Evolutionary conservation across 768 basidiomycete species (phyloP), one percentile per base, ranked within the genome.

Genomic region (Coprinellus micaceus): DNA sequence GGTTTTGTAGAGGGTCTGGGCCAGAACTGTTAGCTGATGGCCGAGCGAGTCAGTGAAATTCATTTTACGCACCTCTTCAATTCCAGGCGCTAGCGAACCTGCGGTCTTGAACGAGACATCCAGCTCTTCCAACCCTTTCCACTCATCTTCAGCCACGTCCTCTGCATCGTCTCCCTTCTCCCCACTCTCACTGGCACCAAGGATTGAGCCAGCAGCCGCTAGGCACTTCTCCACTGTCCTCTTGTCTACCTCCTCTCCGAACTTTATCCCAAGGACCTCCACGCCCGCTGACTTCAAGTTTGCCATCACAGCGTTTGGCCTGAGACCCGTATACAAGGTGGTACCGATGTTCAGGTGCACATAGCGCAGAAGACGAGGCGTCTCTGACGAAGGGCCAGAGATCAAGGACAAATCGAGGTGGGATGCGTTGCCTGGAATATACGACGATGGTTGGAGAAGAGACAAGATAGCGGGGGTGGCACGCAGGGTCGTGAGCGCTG

Each of bases 191-290:
- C 45, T 49, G 9, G 49, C 24, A 4, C 56, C 73, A 4, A 76
- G 60, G 15, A 69, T 65, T 4, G 70, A 69, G 33, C 74, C 74
- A 2, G 69, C 73, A 3, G 78, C 75, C n/a, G 71, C 71, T 33
- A 81, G 53, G 9, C 78, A 69, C 58, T 80, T 80, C 53, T 77
- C 79, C 28, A 77, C 69, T 13, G 78, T 74, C 40, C 80, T 67
- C 54, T 68, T 66, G 58, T 81, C 80, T 15, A 80, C 74, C 22
- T 64, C 62, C 21, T 68, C 63, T 1, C 71, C 66, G 57, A 81
- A 80, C 6, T 65, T 60, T 3, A 81, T 54, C 2, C 64, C 58
- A 2, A 80, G 65, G 7, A 61, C 59, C 15, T 58, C 54, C 49
- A 76, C 64, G 7, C 40, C 22, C 7, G 73, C 76, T n/a, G n/a